Evolutionary conservation across 768 basidiomycete genomes (phyloP), one percentile per base, ranked within the genome.

Genomic region (Naematelia aurantialba): DNA sequence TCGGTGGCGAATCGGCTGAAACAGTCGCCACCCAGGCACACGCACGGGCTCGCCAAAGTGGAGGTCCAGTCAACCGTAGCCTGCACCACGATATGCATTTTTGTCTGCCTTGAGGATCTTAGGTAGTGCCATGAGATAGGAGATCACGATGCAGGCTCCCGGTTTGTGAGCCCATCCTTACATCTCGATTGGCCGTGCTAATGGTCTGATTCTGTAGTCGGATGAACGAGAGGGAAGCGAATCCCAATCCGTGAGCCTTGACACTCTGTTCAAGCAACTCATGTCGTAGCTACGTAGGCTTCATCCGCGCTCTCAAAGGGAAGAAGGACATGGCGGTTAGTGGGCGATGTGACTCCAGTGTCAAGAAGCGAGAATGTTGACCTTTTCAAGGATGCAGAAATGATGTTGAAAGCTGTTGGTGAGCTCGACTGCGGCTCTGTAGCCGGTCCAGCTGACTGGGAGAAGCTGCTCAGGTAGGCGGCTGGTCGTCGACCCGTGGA

Each of bases 401-500:
- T 49, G 26, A 71, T 74, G 14, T 45, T 74, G n/a, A 71, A 69
- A 57, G 69, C 72, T 8, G 68, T 73, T 24, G 72, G 69, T 70
- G 52, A 53, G 72, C 47, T 24, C 3, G 14, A n/a, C 27, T 22
- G 30, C 22, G 19, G 29, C 2, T n/a, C 4, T 27, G n/a, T n/a
- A n/a, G n/a, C n/a, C n/a, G n/a, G 29, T 48, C 19, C 11, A 45
- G 57, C 49, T 54, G 24, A 56, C 30, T 26, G 14, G 11, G 22
- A 21, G 25, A 24, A 65, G 63, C 67, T 56, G 67, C 63, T 10
- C 63, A 65, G 45, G 66, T 65, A 31, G n/a, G n/a, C n/a, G n/a
- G n/a, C n/a, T n/a, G n/a, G n/a, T n/a, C n/a, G n/a, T n/a, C 13
- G 53, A 50, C 30, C 17, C 19, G 17, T 25, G 3, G 34, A 50